Percentiles rank a stretch among this genome's conserved stretches.
Conservation (phyloP, 2,329 filamentous ascomycete species). For the Alternaria arbusti region DNA sequence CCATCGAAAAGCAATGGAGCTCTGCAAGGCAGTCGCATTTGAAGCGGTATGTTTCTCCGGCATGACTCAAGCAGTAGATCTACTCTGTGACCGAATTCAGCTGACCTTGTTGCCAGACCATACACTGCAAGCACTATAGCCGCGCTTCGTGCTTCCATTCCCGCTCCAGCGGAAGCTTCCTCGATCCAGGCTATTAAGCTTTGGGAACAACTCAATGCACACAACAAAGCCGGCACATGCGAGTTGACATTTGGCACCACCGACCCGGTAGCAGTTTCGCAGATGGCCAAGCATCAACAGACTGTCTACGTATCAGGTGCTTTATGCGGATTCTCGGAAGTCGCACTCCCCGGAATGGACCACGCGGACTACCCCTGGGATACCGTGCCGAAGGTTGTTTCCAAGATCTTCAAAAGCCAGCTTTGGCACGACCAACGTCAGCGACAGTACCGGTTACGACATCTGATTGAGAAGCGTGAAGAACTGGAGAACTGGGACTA, state of each 20-base stretch:
- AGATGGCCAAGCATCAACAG: slow-evolving; percentile 50
- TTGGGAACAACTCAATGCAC: slow-evolving; percentile 46
- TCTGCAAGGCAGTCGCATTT: slow-evolving; percentile 20
- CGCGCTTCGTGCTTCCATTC: slow-evolving; percentile 40
- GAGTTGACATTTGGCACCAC: slow-evolving; percentile 51
- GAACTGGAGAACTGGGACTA: slow-evolving; percentile 50
- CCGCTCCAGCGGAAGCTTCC: slow-evolving; percentile 34
- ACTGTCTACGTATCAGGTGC: slow-evolving; percentile 53
- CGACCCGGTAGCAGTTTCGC: slow-evolving; percentile 44
- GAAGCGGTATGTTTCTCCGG: slow-evolving; percentile 12
- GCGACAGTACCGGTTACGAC: slow-evolving; percentile 46
- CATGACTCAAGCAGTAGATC: neutral
- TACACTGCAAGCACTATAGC: slow-evolving; percentile 46
- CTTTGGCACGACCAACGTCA: slow-evolving; percentile 53
- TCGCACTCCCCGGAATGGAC: slow-evolving; percentile 49
- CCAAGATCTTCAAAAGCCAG: slow-evolving; percentile 51
- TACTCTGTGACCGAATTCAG: neutral
- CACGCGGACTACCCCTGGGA: slow-evolving; percentile 54
- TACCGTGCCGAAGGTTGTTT: slow-evolving; percentile 51
- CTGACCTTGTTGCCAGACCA: slow-evolving; percentile 25
- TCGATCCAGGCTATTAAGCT: slow-evolving; percentile 47
- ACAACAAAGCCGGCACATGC: slow-evolving; percentile 42
- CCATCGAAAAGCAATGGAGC: slow-evolving; percentile 47
- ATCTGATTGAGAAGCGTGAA: slow-evolving; percentile 38
- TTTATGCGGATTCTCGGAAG: slow-evolving; percentile 50